Base-by-base conservation (phyloP, 106 monocot species). In the Narthecium ossifragum region DNA sequence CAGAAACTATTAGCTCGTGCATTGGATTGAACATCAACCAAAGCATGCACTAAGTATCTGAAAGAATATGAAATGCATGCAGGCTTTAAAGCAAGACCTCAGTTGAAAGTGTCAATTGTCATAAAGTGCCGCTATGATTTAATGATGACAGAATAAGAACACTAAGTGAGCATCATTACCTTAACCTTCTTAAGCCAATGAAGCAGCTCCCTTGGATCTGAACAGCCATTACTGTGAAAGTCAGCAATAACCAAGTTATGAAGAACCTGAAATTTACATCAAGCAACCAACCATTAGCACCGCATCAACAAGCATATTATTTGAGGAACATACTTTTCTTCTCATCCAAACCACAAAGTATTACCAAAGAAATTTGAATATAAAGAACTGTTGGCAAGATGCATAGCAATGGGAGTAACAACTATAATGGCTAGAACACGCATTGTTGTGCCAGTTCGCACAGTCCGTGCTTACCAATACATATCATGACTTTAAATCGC, bases 231-330 rank as follows among this genome's bases (percentile, higher is more conserved):
- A 49, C 62, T 61, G 30, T 63, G 75, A 37, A 68, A 82, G 59
- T 90, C 81, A 28, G 90, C 70, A 22, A 90, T 63, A 60, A 67
- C 75, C 49, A 90, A 72, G 64, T 90, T 90, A 61, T 90, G 90
- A 66, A 78, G 75, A 63, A 90, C 73, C 90, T 90, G 70, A 66
- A 73, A 66, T n/a, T n/a, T n/a, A n/a, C n/a, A n/a, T n/a, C n/a
- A n/a, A n/a, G n/a, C n/a, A n/a, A n/a, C n/a, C n/a, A n/a, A n/a
- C n/a, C n/a, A n/a, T n/a, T n/a, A n/a, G n/a, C 20, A 36, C 2
- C 6, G 37, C 21, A 58, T 18, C 43, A 43, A 43, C 43, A 43
- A 13, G 11, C 3, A 17, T 17, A 43, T 18, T 10, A 18, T 18
- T 3, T 43, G 4, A 43, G 9, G 4, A 43, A 18, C 11, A 13